Evolutionary conservation across 306 rosid species (phyloP).

Genomic region (Rosa chinensis): DNA sequence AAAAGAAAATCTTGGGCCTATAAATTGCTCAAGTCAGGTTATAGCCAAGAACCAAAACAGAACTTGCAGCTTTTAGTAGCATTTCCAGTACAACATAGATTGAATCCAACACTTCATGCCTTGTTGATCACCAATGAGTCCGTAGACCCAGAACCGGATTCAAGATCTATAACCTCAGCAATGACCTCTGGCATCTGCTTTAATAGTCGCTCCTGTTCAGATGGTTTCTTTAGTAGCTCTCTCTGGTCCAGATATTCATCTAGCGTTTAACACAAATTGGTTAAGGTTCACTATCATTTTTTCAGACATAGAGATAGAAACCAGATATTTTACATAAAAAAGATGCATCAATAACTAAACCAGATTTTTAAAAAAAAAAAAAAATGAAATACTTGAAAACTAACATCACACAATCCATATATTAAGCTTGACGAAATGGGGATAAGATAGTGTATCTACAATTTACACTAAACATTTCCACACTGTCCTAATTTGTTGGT

Average conservation of each 20-base stretch:
- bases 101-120: not conserved
- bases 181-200: constrained; percentile 28
- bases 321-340: not conserved
- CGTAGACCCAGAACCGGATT: not conserved
- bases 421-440: not conserved
- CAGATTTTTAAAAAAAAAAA: not conserved
- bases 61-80: not conserved
- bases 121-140: not conserved
- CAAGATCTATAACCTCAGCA: constrained; percentile 18
- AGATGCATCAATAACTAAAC: not conserved
- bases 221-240: constrained; percentile 32
- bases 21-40: not conserved
- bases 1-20: not conserved
- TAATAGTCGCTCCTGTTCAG: constrained; percentile 29
- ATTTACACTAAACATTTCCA: not conserved
- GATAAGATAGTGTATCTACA: not conserved
- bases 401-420: not conserved
- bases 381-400: not conserved
- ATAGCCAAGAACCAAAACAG: not conserved
- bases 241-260: constrained; percentile 25
- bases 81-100: not conserved
- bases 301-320: not conserved
- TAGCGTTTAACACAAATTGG: constrained; percentile 26
- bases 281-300: constrained; percentile 16
- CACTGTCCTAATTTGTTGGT: not conserved